These are phyloP conservation scores for Aspergillus affinis DNA, from an alignment of 495 filamentous ascomycete species.

Conservation along the genomic window DNA sequence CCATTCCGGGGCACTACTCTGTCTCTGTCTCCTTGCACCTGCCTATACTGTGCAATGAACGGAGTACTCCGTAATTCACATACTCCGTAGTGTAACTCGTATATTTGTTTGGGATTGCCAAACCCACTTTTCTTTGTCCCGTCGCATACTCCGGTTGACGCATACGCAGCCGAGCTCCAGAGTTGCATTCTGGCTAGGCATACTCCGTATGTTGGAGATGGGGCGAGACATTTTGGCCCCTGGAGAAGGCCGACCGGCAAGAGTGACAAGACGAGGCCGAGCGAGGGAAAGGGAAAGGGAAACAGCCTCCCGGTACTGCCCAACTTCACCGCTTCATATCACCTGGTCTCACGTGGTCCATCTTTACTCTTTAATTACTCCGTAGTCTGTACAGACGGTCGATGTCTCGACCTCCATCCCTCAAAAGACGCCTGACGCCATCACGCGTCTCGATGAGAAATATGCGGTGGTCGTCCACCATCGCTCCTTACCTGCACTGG, in stretches of 20 bases:
- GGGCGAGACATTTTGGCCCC: slow-evolving; percentile 8
- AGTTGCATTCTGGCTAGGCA: slow-evolving; percentile 1
- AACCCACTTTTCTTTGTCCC: not conserved
- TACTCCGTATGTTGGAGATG: not conserved
- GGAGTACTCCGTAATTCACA: not conserved
- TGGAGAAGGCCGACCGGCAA: slow-evolving; percentile 1
- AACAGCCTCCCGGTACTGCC: no score
- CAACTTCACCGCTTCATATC: not conserved
- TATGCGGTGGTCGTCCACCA: not conserved
- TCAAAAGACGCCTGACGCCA: not conserved
- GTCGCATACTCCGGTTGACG: not conserved
- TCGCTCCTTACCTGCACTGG: not conserved
- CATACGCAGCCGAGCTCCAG: slow-evolving; percentile 5
- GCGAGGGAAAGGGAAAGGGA: no score
- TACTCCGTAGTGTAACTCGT: not conserved
- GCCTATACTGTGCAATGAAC: not conserved
- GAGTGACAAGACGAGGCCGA: no score
- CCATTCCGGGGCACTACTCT: not conserved
- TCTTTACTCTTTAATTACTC: not conserved
- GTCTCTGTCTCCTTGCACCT: not conserved
- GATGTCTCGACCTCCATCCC: no score
- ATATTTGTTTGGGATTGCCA: not conserved
- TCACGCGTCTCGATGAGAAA: not conserved
- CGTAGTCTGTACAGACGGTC: no score
- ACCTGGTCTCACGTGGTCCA: not conserved